Evolutionary conservation across 805 yeast genomes (phyloP).

Genomic region (Ogataea methanolica): DNA sequence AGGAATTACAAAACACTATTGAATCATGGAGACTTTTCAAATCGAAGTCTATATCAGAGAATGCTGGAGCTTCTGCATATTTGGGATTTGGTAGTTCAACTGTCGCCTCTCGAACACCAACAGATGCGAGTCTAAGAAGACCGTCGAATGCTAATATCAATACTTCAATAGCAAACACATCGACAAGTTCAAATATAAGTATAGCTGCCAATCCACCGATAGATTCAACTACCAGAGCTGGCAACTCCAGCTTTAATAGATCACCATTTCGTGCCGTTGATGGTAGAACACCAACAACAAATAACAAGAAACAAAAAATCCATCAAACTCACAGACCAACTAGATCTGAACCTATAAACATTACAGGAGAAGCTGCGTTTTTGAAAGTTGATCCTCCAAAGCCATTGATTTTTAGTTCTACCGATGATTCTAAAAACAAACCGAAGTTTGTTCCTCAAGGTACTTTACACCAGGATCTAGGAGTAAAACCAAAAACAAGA

Average conservation of each 20-base stretch:
- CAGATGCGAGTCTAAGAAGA: too few species aligned
- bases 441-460: conserved; percentile 28
- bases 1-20: neutral
- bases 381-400: conserved; percentile 29
- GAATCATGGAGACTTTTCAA: neutral
- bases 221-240: too few species aligned
- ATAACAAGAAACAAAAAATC: neutral
- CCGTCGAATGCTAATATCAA: too few species aligned
- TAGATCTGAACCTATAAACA: conserved; percentile 16
- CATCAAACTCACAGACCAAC: conserved; percentile 10
- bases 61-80: too few species aligned
- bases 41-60: too few species aligned
- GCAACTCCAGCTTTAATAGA: neutral
- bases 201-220: too few species aligned
- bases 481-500: conserved; percentile 25
- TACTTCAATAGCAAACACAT: too few species aligned
- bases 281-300: neutral
- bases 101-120: too few species aligned
- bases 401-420: conserved; percentile 16
- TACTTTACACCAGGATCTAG: conserved; percentile 31
- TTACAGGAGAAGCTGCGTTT: conserved; percentile 24
- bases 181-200: too few species aligned
- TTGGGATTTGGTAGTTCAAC: too few species aligned
- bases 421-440: conserved; percentile 5
- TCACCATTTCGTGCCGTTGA: neutral